phyloP scores from a whole-genome alignment of 2,329 filamentous ascomycete genomes.

The Penicillium sp. region DNA sequence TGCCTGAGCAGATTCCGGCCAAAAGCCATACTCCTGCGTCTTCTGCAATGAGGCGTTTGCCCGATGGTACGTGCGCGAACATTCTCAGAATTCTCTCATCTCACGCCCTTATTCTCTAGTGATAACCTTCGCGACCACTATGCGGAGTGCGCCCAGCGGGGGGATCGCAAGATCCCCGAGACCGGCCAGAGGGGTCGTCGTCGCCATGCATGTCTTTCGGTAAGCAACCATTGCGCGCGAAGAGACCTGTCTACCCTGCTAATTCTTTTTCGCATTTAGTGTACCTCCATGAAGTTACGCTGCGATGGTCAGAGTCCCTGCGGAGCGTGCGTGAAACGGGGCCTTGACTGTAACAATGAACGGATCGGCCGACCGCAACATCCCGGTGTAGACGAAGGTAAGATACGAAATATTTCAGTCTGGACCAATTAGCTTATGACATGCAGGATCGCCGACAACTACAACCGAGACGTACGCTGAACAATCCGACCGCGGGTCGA shows the following conservation, averaged over 20 bases:
- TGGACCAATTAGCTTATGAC: not conserved
- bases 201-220: slow-evolving; percentile 50
- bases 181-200: slow-evolving; percentile 47
- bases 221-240: slow-evolving; percentile 20
- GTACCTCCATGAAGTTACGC: slow-evolving; percentile 49
- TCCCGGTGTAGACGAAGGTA: slow-evolving; percentile 21
- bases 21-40: slow-evolving; percentile 49
- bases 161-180: slow-evolving; percentile 45
- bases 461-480: slow-evolving; percentile 30
- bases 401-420: not conserved
- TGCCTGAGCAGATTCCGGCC: slow-evolving; percentile 41
- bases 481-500: slow-evolving; percentile 46
- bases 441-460: slow-evolving; percentile 15
- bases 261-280: slow-evolving; percentile 27
- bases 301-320: slow-evolving; percentile 48
- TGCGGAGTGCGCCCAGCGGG: slow-evolving; percentile 42
- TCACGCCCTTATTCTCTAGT: slow-evolving; percentile 22
- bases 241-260: not conserved
- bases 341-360: slow-evolving; percentile 41
- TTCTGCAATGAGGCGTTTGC: slow-evolving; percentile 49
- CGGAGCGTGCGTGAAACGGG: slow-evolving; percentile 45
- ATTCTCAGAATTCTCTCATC: not conserved
- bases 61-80: slow-evolving; percentile 38
- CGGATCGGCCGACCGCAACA: slow-evolving; percentile 20
- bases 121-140: slow-evolving; percentile 51